phyloP scores from a whole-genome alignment of 1,139 yeast species.

The Debaryomycetaceae sp. region DNA sequence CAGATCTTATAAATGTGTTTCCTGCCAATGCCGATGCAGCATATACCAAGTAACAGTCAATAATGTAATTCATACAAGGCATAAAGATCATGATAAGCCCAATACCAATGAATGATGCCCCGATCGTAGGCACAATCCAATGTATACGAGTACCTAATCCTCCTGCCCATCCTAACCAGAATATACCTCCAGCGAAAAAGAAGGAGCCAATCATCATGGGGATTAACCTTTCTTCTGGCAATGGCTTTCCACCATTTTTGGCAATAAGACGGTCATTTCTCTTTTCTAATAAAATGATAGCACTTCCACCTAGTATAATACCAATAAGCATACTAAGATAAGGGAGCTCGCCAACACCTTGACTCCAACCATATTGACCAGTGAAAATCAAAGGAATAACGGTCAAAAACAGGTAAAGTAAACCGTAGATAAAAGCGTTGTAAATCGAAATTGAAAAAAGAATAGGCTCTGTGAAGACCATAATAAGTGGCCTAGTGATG shows the following conservation, averaged over 20 bases:
- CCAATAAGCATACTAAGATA: slow-evolving; percentile 63
- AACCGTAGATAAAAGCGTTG: slow-evolving; percentile 82
- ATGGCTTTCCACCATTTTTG: slow-evolving; percentile 53
- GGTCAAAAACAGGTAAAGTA: slow-evolving; percentile 70
- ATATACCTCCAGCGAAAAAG: slow-evolving; percentile 69
- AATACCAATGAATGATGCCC: slow-evolving; percentile 68
- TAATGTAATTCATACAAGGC: slow-evolving; percentile 74
- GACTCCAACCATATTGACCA: slow-evolving; percentile 51
- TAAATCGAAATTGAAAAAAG: slow-evolving; percentile 65
- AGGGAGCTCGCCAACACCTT: slow-evolving; percentile 60
- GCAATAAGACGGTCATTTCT: slow-evolving; percentile 22
- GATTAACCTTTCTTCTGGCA: slow-evolving; percentile 78
- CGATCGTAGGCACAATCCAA: slow-evolving; percentile 83
- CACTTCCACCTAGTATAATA: slow-evolving; percentile 52
- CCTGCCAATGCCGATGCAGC: slow-evolving; percentile 94
- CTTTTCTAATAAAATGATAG: slow-evolving; percentile 26
- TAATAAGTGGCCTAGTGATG: slow-evolving; percentile 62
- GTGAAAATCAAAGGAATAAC: slow-evolving; percentile 76
- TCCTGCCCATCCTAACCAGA: slow-evolving; percentile 89
- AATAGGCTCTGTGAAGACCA: slow-evolving; percentile 74
- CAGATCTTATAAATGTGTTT: slow-evolving; percentile 70
- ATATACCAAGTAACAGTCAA: slow-evolving; percentile 72
- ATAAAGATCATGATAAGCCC: slow-evolving; percentile 76
- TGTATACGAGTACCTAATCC: slow-evolving; percentile 62
- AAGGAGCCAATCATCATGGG: slow-evolving; percentile 71